phyloP scores from a whole-genome alignment of 83 land plant genomes.

The Picea abies region DNA sequence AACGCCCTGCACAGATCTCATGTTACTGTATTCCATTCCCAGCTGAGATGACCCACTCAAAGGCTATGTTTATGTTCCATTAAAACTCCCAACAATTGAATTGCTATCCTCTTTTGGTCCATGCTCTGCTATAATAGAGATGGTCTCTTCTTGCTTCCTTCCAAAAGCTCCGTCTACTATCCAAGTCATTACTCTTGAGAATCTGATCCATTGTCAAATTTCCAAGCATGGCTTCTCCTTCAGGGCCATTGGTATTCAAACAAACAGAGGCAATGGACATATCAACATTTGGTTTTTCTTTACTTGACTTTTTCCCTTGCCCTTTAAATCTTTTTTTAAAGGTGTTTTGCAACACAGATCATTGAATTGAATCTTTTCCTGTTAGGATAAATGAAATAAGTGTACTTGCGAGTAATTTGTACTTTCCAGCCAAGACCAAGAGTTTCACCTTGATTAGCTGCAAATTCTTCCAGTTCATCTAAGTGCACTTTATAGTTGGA shows the following conservation, averaged over 20 bases:
- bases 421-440: not conserved
- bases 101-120: not conserved
- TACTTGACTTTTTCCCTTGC: not conserved
- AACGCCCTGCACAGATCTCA: not conserved
- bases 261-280: not conserved
- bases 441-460: not conserved
- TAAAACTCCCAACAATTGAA: not conserved
- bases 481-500: too few species aligned
- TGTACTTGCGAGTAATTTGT: not conserved
- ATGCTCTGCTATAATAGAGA: slow-evolving; percentile 5
- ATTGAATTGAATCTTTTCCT: not conserved
- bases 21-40: slow-evolving; percentile 2
- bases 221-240: not conserved
- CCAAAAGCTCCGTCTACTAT: not conserved
- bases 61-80: not conserved
- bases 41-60: slow-evolving; percentile 2
- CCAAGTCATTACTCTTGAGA: not conserved
- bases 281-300: not conserved
- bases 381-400: not conserved
- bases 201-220: not conserved
- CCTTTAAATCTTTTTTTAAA: too few species aligned
- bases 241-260: not conserved
- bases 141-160: too few species aligned
- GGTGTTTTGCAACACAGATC: not conserved
- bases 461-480: not conserved